These are phyloP conservation scores for Cutaneotrichosporon dermatis DNA, from an alignment of 1,284 basidiomycete species.

Conservation along the genomic window DNA sequence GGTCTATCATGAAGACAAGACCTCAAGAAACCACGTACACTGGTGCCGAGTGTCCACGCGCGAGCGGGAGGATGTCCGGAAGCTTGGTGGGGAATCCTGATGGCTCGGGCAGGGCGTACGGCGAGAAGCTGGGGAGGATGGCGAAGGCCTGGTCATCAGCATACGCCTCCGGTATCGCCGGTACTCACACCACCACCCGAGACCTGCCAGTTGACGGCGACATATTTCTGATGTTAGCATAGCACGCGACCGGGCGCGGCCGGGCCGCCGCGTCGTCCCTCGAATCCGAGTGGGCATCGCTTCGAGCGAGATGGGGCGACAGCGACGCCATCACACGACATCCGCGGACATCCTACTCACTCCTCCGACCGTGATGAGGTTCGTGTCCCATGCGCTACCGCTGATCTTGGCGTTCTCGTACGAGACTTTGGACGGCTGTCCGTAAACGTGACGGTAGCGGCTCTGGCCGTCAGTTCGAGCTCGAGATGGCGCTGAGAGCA, in stretches of 20 bases:
- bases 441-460: slow-evolving; percentile 79
- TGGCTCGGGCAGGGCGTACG: slow-evolving; percentile 56
- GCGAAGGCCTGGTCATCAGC: slow-evolving; percentile 63
- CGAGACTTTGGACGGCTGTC: slow-evolving; percentile 71
- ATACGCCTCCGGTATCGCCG: background rate
- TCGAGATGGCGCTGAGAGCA: too few species aligned
- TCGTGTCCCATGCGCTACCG: slow-evolving; percentile 92
- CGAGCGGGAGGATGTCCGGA: slow-evolving; percentile 87
- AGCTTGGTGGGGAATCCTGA: slow-evolving; percentile 68
- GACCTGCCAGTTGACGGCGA: slow-evolving; percentile 81
- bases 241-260: too few species aligned
- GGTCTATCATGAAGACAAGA: too few species aligned
- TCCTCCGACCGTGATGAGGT: slow-evolving; percentile 79
- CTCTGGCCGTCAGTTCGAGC: slow-evolving; percentile 37
- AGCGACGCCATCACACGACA: too few species aligned
- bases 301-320: background rate
- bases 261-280: too few species aligned
- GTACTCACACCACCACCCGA: slow-evolving; percentile 72
- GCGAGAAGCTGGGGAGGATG: slow-evolving; percentile 77
- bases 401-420: slow-evolving; percentile 90
- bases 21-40: slow-evolving; percentile 27
- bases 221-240: slow-evolving; percentile 29
- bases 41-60: slow-evolving; percentile 62
- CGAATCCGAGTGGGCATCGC: background rate
- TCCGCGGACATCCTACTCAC: slow-evolving; percentile 50